Evolutionary conservation across 1,139 yeast species (phyloP), one percentile per base, ranked within the genome.

Genomic region (Candida labiduridarum): DNA sequence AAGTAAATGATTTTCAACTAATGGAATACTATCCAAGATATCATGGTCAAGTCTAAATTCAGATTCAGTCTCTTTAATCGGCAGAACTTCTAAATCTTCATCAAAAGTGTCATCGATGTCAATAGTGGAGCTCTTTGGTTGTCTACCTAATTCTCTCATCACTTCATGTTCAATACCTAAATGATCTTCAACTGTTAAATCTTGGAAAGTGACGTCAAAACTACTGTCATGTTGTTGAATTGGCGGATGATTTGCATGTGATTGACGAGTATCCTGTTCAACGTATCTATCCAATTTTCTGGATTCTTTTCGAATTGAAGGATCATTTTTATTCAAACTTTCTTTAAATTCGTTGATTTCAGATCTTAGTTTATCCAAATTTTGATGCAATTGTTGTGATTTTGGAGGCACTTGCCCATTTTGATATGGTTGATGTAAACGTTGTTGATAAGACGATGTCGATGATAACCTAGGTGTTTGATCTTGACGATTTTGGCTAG

Each of bases 271-370:
- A 30, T 19, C 29, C n/a, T 22, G 46, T 36, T 29, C 41, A 30
- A 11, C 39, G 16, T 18, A 35, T 22, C 41, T 35, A n/a, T 35
- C 18, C 27, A 36, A 10, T 14, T 45, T 43, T n/a, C 30, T 42
- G 10, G 45, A 43, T 4, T 38, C 40, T 36, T 29, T 19, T n/a
- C 22, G 25, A 52, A 12, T 19, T 22, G 56, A 14, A 50, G 51
- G 45, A 52, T 72, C 77, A 14, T 58, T 56, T 46, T 63, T 66
- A 43, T 66, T 67, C 55, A 76, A 65, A 51, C 77, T 74, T 50
- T 76, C 80, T 50, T 76, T 76, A 54, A 76, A 77, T 50, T 76
- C 80, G 54, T 76, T 76, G 51, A 77, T 74, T 57, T 77, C 82
- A 25, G 68, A 64, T 49, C 80, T 60, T 49, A 77, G 66, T 49